These are phyloP conservation scores for Tetradesmus lagerheimii DNA, from an alignment of 139 green algal species.

Conservation along the genomic window DNA sequence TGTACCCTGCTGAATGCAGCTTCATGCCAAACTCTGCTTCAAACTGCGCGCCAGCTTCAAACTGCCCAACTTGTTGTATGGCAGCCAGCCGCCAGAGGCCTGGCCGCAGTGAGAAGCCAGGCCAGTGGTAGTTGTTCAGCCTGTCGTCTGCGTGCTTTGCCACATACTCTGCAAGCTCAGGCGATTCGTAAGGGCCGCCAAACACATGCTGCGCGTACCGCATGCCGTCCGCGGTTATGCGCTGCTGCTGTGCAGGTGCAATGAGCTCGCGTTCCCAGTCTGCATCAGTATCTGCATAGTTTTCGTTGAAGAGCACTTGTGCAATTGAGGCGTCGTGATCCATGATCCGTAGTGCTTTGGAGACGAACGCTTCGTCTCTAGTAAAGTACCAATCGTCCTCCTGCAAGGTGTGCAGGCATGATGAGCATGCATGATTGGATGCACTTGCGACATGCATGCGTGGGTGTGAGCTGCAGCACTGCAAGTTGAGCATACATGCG, in stretches of 20 bases:
- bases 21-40: not conserved
- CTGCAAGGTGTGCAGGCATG: not conserved
- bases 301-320: not conserved
- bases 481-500: no score
- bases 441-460: no score
- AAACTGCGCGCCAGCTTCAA: not conserved
- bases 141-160: not conserved
- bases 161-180: not conserved
- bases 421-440: no score
- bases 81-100: not conserved
- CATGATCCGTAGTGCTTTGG: not conserved
- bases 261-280: not conserved
- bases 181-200: not conserved
- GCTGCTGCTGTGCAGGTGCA: not conserved
- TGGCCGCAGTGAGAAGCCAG: not conserved
- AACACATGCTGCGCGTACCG: not conserved
- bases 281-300: not conserved
- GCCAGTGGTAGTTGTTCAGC: not conserved
- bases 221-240: not conserved
- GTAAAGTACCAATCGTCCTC: conserved; percentile 7
- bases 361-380: not conserved
- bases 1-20: not conserved
- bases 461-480: no score
- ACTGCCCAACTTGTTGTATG: not conserved
- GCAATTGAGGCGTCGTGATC: not conserved